phyloP scores from a whole-genome alignment of 2,329 filamentous ascomycete species.

The Coniochaeta ligniaria region DNA sequence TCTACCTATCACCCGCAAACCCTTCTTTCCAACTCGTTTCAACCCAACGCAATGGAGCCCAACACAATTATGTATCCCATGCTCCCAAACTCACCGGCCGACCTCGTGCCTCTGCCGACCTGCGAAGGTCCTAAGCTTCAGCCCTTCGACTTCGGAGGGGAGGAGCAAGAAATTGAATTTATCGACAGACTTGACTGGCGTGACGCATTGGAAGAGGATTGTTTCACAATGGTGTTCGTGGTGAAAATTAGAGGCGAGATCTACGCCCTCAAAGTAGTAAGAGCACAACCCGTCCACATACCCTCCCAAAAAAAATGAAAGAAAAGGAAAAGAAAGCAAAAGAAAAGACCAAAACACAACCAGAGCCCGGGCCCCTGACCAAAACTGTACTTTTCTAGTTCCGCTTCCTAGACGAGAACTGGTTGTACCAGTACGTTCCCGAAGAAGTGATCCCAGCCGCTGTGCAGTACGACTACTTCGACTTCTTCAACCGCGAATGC shows the following conservation, averaged over 20 bases:
- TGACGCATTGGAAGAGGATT: neutral
- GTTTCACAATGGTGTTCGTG: neutral
- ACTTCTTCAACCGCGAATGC: conserved; percentile 10
- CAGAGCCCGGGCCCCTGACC: too few species aligned
- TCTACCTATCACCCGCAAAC: too few species aligned
- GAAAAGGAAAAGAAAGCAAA: too few species aligned
- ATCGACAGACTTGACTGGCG: neutral
- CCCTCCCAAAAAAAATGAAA: too few species aligned
- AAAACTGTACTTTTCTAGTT: too few species aligned
- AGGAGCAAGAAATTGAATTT: neutral
- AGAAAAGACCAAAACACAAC: too few species aligned
- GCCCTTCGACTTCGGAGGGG: neutral
- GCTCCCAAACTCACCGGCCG: neutral
- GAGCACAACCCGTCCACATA: neutral
- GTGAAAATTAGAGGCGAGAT: neutral
- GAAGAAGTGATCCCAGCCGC: too few species aligned
- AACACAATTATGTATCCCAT: neutral
- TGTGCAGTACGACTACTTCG: conserved; percentile 4
- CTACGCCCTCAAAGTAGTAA: neutral
- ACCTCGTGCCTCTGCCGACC: neutral
- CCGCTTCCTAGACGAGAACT: too few species aligned
- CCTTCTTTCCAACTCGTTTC: too few species aligned
- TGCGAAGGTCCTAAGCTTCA: neutral
- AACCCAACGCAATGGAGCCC: too few species aligned
- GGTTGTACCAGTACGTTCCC: too few species aligned